phyloP scores from a whole-genome alignment of 1,284 basidiomycete species.

The Ceratobasidium theobromae region DNA sequence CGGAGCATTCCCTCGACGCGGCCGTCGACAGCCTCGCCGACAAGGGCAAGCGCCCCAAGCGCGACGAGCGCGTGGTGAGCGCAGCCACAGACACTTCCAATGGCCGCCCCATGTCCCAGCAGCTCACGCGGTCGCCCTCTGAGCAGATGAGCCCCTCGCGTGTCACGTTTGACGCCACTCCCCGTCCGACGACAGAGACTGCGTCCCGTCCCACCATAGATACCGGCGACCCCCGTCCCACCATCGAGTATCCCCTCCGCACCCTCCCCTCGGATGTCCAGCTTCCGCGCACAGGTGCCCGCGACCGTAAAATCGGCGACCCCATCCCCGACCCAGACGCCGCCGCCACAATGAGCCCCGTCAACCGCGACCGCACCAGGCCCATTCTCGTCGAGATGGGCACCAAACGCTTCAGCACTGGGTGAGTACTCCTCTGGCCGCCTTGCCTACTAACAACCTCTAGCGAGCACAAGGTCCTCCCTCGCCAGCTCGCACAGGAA shows the following conservation, averaged over 20 bases:
- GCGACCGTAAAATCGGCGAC: constrained; percentile 16
- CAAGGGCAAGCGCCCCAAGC: not conserved
- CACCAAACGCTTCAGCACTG: constrained; percentile 55
- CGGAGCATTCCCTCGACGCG: constrained; percentile 22
- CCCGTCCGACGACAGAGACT: not conserved
- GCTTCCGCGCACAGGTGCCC: not conserved
- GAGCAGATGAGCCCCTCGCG: not conserved
- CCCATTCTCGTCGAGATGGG: constrained; percentile 62
- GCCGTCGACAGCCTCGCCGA: constrained; percentile 12
- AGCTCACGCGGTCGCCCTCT: not conserved
- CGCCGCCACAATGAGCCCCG: constrained; percentile 69
- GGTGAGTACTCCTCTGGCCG: constrained; percentile 51
- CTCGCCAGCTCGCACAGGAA: constrained; percentile 73
- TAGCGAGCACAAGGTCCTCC: constrained; percentile 69
- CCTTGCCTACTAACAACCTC: not conserved
- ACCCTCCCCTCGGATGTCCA: not conserved
- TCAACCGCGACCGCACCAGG: constrained; percentile 58
- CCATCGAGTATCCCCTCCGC: not conserved
- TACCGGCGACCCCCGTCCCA: not conserved
- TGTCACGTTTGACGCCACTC: not conserved
- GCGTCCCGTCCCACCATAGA: not conserved
- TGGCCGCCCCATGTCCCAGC: not conserved
- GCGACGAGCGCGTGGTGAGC: not conserved
- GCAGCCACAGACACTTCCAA: too few species aligned
- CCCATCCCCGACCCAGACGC: constrained; percentile 52